Evolutionary conservation across 202 grass and related monocot species (phyloP).

Genomic region (Setaria viridis): DNA sequence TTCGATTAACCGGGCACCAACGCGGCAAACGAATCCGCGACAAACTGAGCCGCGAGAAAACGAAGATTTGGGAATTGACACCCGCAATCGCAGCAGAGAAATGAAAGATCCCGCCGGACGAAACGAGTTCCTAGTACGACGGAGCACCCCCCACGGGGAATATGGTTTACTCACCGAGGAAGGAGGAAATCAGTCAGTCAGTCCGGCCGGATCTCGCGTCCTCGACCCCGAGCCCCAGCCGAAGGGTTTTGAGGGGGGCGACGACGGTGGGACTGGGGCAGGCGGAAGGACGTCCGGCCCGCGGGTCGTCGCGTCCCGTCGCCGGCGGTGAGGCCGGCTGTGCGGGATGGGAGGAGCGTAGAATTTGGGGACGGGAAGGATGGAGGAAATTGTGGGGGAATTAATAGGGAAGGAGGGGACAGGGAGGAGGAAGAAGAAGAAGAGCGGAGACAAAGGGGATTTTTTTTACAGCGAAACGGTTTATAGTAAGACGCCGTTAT

Average conservation of each 20-base stretch:
- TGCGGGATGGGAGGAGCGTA: background rate
- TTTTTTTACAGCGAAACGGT: constrained; percentile 12
- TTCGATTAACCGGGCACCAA: background rate
- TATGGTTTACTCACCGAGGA: background rate
- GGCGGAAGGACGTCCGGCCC: background rate
- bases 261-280: too few species aligned
- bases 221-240: background rate
- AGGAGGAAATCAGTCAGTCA: background rate
- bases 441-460: background rate
- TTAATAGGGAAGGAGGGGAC: background rate
- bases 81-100: background rate
- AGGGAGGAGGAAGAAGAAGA: background rate
- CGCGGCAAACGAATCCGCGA: background rate
- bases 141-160: background rate
- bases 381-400: background rate
- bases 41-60: background rate
- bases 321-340: constrained; percentile 23
- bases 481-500: background rate
- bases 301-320: constrained; percentile 5
- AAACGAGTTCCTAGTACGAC: background rate
- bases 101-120: background rate
- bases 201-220: background rate
- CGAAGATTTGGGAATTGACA: background rate
- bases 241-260: background rate
- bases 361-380: background rate